These are phyloP conservation scores for Oryza brachyantha DNA, from an alignment of 176 grass and related monocot genomes.

Conservation along the genomic window DNA sequence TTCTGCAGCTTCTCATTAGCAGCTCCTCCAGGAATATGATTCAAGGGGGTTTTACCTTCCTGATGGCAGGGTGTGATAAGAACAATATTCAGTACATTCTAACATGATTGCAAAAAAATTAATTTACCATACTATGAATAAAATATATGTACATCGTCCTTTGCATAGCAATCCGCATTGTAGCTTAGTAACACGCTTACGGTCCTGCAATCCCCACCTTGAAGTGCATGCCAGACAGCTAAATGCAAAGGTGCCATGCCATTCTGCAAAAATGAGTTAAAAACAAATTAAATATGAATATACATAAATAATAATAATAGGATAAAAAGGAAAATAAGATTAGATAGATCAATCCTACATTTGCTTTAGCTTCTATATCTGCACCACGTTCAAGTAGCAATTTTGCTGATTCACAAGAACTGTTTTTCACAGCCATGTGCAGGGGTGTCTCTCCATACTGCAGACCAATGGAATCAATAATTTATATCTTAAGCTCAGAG, in stretches of 20 bases:
- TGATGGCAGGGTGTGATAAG: slow-evolving; percentile 33
- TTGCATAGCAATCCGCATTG: slow-evolving; percentile 77
- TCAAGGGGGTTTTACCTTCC: slow-evolving; percentile 82
- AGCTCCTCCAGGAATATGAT: slow-evolving; percentile 60
- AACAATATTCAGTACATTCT: slow-evolving; percentile 27
- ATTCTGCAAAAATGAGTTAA: slow-evolving; percentile 59
- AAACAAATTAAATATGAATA: slow-evolving; percentile 7
- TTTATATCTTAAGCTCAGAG: slow-evolving; percentile 21
- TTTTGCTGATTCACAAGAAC: slow-evolving; percentile 64
- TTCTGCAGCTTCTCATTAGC: slow-evolving; percentile 54
- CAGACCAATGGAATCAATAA: slow-evolving; percentile 16
- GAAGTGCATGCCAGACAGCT: slow-evolving; percentile 91
- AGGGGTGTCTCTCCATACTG: slow-evolving; percentile 98
- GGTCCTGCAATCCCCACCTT: slow-evolving; percentile 59
- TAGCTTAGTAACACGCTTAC: slow-evolving; percentile 67
- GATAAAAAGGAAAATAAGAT: neutral
- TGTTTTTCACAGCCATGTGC: slow-evolving; percentile 93
- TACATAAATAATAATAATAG: neutral
- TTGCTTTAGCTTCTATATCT: slow-evolving; percentile 69
- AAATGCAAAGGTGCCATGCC: slow-evolving; percentile 97
- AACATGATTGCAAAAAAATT: slow-evolving; percentile 17
- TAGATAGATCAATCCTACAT: slow-evolving; percentile 48
- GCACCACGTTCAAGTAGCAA: slow-evolving; percentile 79
- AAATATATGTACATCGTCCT: slow-evolving; percentile 78
- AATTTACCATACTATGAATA: slow-evolving; percentile 36